phyloP scores from a whole-genome alignment of 441 rosid genomes.

The Flueggea neowawraea region DNA sequence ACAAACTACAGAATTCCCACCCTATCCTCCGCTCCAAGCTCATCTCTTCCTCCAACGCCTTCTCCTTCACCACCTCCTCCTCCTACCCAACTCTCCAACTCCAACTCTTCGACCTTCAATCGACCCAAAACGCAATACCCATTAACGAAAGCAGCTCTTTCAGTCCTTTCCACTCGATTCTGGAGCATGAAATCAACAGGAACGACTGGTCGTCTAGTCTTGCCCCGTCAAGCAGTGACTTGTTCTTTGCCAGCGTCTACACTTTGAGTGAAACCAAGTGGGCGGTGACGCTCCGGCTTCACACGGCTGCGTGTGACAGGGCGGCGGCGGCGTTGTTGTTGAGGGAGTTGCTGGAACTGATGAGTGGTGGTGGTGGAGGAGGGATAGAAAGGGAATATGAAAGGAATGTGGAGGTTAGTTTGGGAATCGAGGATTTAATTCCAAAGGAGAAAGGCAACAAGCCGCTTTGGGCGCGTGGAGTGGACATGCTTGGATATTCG shows the following conservation, averaged over 20 bases:
- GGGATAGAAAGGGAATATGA: slow-evolving; percentile 20
- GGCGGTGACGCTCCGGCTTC: slow-evolving; percentile 54
- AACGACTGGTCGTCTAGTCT: slow-evolving; percentile 45
- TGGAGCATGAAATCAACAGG: slow-evolving; percentile 69
- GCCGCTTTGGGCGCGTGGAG: slow-evolving; percentile 82
- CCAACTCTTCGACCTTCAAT: slow-evolving; percentile 44
- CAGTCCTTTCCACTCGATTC: slow-evolving; percentile 36
- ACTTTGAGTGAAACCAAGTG: slow-evolving; percentile 35
- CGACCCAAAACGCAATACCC: slow-evolving; percentile 42
- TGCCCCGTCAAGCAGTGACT: slow-evolving; percentile 25
- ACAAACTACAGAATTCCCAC: slow-evolving; percentile 46
- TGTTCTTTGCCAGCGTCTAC: slow-evolving; percentile 52
- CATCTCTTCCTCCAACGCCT: slow-evolving; percentile 42
- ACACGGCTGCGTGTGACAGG: slow-evolving; percentile 76
- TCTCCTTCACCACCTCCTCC: slow-evolving; percentile 54
- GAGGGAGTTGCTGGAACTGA: slow-evolving; percentile 17
- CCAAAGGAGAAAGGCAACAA: slow-evolving; percentile 74
- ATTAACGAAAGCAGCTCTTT: slow-evolving; percentile 1
- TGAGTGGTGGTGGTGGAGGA: slow-evolving; percentile 3
- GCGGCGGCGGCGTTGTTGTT: slow-evolving; percentile 59
- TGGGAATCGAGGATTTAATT: slow-evolving; percentile 61
- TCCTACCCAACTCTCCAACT: slow-evolving; percentile 30
- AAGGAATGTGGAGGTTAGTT: slow-evolving; percentile 21
- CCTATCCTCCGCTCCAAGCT: slow-evolving; percentile 76
- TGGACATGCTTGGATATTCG: slow-evolving; percentile 89